phyloP scores from a whole-genome alignment of 805 yeast species.

The Candida ipomoeae region DNA sequence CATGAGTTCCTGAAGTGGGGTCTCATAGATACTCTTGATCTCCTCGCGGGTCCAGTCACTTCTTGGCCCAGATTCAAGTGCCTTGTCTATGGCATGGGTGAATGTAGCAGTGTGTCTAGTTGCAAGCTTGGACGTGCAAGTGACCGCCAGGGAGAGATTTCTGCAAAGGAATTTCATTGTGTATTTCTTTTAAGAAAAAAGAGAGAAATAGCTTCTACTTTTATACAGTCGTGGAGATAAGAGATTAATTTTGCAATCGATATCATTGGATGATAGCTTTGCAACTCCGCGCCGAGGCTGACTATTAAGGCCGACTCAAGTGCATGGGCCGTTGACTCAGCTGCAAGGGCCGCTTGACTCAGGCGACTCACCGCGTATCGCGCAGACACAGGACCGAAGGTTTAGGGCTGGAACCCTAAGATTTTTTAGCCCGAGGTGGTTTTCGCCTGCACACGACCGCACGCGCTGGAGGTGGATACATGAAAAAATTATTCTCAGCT shows the following conservation, averaged over 20 bases:
- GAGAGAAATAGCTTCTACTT: background rate
- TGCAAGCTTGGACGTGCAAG: background rate
- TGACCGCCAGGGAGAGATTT: background rate
- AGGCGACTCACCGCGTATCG: background rate
- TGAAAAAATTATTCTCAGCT: slow-evolving; percentile 1
- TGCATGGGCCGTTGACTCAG: slow-evolving; percentile 3
- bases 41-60: slow-evolving; percentile 59
- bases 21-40: slow-evolving; percentile 54
- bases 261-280: background rate
- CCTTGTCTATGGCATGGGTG: slow-evolving; percentile 2
- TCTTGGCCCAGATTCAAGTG: slow-evolving; percentile 10
- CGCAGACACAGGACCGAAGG: background rate
- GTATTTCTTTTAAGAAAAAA: background rate
- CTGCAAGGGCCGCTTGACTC: background rate
- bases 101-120: background rate
- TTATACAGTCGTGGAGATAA: background rate
- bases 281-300: background rate
- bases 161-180: background rate
- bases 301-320: background rate
- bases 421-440: background rate
- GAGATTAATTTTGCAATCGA: background rate
- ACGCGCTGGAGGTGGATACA: background rate
- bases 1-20: slow-evolving; percentile 62
- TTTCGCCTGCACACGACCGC: slow-evolving; percentile 7
- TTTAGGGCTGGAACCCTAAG: slow-evolving; percentile 12